Percentiles rank a stretch among this genome's conserved stretches.
Conservation (phyloP, 306 rosid genomes). For the Pterocarpus macrocarpus region DNA sequence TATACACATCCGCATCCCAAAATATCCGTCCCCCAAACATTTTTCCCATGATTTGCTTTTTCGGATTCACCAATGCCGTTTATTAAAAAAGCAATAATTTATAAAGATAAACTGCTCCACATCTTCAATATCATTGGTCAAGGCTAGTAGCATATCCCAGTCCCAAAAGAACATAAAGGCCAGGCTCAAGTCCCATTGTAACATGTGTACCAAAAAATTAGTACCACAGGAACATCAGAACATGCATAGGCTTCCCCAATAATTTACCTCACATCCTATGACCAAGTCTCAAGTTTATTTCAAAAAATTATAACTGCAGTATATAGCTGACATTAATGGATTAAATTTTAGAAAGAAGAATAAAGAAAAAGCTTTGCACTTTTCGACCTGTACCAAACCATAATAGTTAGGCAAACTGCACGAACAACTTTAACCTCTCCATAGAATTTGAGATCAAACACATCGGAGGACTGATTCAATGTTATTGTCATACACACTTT, state of each 20-base stretch:
- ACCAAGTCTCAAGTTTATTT: background rate
- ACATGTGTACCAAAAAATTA: constrained; percentile 5
- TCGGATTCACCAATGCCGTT: constrained; percentile 24
- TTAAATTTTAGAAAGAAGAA: background rate
- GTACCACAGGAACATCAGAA: background rate
- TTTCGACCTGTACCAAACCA: background rate
- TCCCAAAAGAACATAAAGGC: background rate
- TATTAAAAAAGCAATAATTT: background rate
- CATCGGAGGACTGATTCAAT: constrained; percentile 23
- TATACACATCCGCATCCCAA: too few relatives aligned
- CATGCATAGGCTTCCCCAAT: constrained; percentile 18
- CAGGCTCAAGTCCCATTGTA: background rate
- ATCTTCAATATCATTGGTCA: background rate
- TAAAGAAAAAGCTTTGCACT: background rate
- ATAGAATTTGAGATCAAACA: constrained; percentile 5
- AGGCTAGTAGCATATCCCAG: background rate
- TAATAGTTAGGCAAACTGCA: background rate
- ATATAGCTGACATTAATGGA: background rate
- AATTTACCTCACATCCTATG: background rate
- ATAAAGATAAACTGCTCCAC: background rate
- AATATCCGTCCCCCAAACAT: too few relatives aligned
- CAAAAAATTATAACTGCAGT: background rate
- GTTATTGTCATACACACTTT: background rate
- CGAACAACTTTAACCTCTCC: constrained; percentile 1
- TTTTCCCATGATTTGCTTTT: background rate